phyloP scores from a whole-genome alignment of 768 basidiomycete species.

The Podaxis pistillaris region DNA sequence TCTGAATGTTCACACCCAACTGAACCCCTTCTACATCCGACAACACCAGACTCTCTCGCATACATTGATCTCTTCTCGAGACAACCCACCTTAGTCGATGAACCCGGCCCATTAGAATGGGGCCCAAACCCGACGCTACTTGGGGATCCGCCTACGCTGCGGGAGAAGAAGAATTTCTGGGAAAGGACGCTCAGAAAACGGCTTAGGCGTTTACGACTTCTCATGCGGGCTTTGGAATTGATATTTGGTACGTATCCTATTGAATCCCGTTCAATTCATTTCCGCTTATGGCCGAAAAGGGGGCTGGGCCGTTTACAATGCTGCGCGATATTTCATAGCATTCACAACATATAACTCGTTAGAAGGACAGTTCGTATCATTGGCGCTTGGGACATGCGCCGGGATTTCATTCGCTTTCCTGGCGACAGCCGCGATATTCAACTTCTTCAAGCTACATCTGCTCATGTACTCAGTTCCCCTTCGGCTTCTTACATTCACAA shows the following conservation, averaged over 20 bases:
- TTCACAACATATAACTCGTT: slow-evolving; percentile 41
- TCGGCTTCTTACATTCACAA: slow-evolving; percentile 28
- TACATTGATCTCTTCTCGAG: slow-evolving; percentile 33
- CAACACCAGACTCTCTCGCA: slow-evolving; percentile 26
- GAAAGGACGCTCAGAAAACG: slow-evolving; percentile 25
- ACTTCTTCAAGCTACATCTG: slow-evolving; percentile 37
- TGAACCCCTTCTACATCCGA: slow-evolving; percentile 39
- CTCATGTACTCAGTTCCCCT: slow-evolving; percentile 30
- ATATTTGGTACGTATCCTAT: slow-evolving; percentile 35
- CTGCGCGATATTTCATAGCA: slow-evolving; percentile 64
- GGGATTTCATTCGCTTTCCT: slow-evolving; percentile 40
- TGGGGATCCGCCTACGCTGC: slow-evolving; percentile 23
- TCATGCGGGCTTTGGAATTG: slow-evolving; percentile 30
- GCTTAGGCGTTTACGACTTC: slow-evolving; percentile 27
- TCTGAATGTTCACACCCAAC: slow-evolving; percentile 41
- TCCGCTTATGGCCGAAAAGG: slow-evolving; percentile 30
- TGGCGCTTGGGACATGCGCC: slow-evolving; percentile 50
- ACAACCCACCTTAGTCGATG: slow-evolving; percentile 29
- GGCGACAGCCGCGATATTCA: slow-evolving; percentile 35
- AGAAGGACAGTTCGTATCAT: slow-evolving; percentile 39
- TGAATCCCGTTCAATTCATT: slow-evolving; percentile 4
- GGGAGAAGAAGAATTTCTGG: slow-evolving; percentile 28
- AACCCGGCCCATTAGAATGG: slow-evolving; percentile 23
- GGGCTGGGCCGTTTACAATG: slow-evolving; percentile 60
- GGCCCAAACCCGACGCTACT: slow-evolving; percentile 26